Percentiles rank a stretch among this genome's conserved stretches.
phyloP scores from a whole-genome alignment of 2,329 filamentous ascomycete genomes.

The Cladophialophora immunda region DNA sequence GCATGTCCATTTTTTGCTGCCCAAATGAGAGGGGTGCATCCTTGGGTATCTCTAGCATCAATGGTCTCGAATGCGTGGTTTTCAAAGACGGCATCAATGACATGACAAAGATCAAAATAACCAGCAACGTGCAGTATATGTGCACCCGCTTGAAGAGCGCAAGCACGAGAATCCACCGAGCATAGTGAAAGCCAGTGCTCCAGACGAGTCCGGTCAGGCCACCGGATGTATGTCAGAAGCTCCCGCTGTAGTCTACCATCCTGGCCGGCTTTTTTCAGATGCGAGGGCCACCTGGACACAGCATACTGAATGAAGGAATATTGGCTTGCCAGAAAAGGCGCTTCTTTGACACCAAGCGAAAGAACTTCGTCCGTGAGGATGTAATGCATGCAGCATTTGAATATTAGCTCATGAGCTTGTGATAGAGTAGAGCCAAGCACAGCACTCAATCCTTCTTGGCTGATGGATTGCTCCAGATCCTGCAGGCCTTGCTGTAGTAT shows the following conservation, averaged over 20 bases:
- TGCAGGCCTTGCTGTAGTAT: constrained; percentile 12
- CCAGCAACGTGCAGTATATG: constrained; percentile 9
- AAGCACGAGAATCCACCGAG: constrained; percentile 5
- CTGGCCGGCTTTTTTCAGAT: constrained; percentile 8
- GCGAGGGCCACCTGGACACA: constrained; percentile 10
- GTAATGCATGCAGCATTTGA: constrained; percentile 17
- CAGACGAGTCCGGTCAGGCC: constrained; percentile 1
- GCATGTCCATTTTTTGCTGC: constrained; percentile 32
- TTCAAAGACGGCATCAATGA: constrained; percentile 6
- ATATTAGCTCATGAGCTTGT: constrained; percentile 11
- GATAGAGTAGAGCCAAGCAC: neutral
- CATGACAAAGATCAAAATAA: constrained; percentile 4
- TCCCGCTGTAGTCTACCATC: neutral
- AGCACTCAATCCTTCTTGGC: neutral
- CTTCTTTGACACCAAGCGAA: neutral
- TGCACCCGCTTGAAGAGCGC: neutral
- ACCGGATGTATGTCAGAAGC: constrained; percentile 8
- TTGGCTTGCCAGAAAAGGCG: too few species aligned
- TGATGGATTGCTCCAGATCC: constrained; percentile 9
- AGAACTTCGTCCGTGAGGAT: constrained; percentile 10
- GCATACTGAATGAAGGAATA: constrained; percentile 11
- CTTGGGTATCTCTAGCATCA: constrained; percentile 16
- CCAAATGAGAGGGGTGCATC: constrained; percentile 31
- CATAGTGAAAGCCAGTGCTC: constrained; percentile 8
- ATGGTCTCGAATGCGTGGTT: neutral